Conservation (phyloP, 768 basidiomycete species). For the Cubamyces sp. region DNA sequence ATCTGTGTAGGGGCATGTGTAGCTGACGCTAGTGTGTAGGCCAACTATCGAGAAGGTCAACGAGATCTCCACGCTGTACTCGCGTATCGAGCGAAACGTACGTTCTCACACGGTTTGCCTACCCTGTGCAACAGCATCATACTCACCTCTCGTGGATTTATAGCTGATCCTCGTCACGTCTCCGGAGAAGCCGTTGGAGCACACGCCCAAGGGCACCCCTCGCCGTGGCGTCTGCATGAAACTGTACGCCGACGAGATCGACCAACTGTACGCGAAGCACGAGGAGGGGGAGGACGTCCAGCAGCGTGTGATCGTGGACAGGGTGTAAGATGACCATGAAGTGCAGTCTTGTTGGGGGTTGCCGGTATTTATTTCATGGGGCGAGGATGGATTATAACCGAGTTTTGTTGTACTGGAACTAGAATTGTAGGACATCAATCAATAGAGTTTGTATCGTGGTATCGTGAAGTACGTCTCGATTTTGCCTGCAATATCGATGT, state of each 20-base stretch:
- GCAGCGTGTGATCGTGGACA: slow-evolving; percentile 3
- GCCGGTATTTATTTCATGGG: too few species aligned
- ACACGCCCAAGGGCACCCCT: slow-evolving; percentile 51
- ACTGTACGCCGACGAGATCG: slow-evolving; percentile 50
- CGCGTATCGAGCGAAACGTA: slow-evolving; percentile 33
- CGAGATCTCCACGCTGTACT: slow-evolving; percentile 30
- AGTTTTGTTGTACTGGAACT: too few species aligned
- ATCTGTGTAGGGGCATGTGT: too few species aligned
- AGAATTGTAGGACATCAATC: too few species aligned
- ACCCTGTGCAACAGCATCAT: too few species aligned
- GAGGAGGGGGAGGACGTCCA: neutral
- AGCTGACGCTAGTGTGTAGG: slow-evolving; percentile 27
- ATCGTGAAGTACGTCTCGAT: too few species aligned
- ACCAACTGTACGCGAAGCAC: slow-evolving; percentile 40
- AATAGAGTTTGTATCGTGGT: too few species aligned
- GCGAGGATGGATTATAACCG: too few species aligned
- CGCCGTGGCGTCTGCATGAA: slow-evolving; percentile 44
- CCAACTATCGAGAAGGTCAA: slow-evolving; percentile 35
- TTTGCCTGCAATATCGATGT: too few species aligned
- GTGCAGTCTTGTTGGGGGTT: too few species aligned
- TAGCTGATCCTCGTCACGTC: slow-evolving; percentile 54
- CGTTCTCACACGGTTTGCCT: neutral
- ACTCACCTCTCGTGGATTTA: slow-evolving; percentile 26
- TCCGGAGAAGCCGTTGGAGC: slow-evolving; percentile 47
- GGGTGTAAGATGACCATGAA: neutral